Conservation (phyloP, 2,329 filamentous ascomycete genomes). For the Teratosphaeria viscida region DNA sequence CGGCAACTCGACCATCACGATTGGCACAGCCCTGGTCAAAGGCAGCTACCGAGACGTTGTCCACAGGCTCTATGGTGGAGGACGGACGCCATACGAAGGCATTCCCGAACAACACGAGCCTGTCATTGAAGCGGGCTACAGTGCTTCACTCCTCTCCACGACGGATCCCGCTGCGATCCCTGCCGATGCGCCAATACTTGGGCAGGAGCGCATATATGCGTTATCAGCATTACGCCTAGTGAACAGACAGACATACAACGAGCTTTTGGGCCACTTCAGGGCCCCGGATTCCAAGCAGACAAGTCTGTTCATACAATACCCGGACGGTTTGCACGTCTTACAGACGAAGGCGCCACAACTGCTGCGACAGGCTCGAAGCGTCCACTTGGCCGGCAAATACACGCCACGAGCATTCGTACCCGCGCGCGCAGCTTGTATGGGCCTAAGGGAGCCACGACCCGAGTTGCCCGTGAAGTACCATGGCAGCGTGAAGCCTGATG, state of each 20-base stretch:
- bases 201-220: slow-evolving; percentile 6
- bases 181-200: slow-evolving; percentile 6
- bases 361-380: slow-evolving; percentile 28
- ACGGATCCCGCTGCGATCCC: slow-evolving; percentile 18
- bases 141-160: slow-evolving; percentile 24
- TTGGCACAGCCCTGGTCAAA: slow-evolving; percentile 28
- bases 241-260: slow-evolving; percentile 25
- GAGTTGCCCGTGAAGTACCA: slow-evolving; percentile 7
- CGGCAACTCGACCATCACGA: slow-evolving; percentile 27
- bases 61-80: slow-evolving; percentile 17
- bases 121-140: slow-evolving; percentile 24
- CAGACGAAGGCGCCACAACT: slow-evolving; percentile 29
- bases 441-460: slow-evolving; percentile 1
- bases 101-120: slow-evolving; percentile 29
- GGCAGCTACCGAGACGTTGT: slow-evolving; percentile 23
- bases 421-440: slow-evolving; percentile 11
- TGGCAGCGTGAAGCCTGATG: slow-evolving; percentile 11
- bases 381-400: slow-evolving; percentile 33
- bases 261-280: slow-evolving; percentile 26
- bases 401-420: slow-evolving; percentile 11
- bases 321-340: slow-evolving; percentile 31
- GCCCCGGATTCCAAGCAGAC: slow-evolving; percentile 19
- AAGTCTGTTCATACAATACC: slow-evolving; percentile 33
- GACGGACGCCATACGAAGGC: slow-evolving; percentile 22
- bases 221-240: slow-evolving; percentile 10